phyloP scores from a whole-genome alignment of 257 asterid species.

The Thymus quinquecostatus region DNA sequence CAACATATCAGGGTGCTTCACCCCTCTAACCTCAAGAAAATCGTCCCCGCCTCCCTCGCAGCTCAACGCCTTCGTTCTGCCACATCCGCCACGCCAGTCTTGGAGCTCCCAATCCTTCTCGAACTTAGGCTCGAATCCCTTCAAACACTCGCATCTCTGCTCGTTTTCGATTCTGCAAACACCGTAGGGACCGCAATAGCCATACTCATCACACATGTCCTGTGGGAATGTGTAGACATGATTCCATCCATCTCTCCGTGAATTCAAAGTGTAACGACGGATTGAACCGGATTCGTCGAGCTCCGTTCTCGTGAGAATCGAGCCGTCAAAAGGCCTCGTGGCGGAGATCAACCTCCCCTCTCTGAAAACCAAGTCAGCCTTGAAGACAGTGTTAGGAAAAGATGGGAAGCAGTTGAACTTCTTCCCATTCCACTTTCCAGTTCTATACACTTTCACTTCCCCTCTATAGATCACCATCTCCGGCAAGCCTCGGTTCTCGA shows the following conservation, averaged over 20 bases:
- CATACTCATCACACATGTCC: slow-evolving; percentile 35
- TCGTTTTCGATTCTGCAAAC: slow-evolving; percentile 27
- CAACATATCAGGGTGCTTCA: slow-evolving; percentile 39
- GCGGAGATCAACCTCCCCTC: slow-evolving; percentile 24
- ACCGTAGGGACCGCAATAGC: slow-evolving; percentile 38
- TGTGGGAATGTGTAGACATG: not conserved
- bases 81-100: slow-evolving; percentile 42
- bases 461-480: slow-evolving; percentile 25
- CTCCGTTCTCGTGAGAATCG: slow-evolving; percentile 8
- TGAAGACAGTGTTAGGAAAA: not conserved
- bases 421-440: slow-evolving; percentile 48
- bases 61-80: slow-evolving; percentile 20
- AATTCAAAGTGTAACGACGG: slow-evolving; percentile 23
- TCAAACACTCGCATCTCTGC: slow-evolving; percentile 30
- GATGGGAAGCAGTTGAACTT: slow-evolving; percentile 22
- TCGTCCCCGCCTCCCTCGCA: slow-evolving; percentile 33
- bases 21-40: slow-evolving; percentile 29
- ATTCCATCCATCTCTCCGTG: slow-evolving; percentile 32
- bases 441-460: not conserved
- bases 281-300: not conserved
- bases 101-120: slow-evolving; percentile 30
- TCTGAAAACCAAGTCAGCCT: not conserved
- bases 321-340: not conserved
- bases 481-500: slow-evolving; percentile 37
- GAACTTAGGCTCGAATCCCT: slow-evolving; percentile 29